Conservation (phyloP, 2,329 filamentous ascomycete species). For the Amylocarpus encephaloides region DNA sequence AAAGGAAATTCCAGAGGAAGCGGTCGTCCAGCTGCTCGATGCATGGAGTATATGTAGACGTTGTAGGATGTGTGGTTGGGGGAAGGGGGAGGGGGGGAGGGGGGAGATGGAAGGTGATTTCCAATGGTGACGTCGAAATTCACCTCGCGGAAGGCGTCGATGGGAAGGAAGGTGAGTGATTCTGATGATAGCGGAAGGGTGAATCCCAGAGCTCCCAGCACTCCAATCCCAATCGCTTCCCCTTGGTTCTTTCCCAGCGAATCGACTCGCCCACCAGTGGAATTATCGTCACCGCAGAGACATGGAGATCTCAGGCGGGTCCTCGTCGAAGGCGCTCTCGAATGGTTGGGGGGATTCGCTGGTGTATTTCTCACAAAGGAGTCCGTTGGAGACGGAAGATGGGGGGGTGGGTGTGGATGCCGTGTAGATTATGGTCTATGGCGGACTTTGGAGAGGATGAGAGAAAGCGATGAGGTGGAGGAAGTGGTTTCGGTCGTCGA, state of each 20-base stretch:
- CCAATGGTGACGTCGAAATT: neutral
- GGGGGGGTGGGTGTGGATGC: neutral
- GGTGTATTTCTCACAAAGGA: neutral
- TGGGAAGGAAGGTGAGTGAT: too few species aligned
- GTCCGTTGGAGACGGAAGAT: neutral
- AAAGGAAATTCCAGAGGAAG: constrained; percentile 28
- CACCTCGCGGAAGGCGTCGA: neutral
- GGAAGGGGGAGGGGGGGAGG: constrained; percentile 1
- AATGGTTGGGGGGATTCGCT: too few species aligned
- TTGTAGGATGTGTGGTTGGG: neutral
- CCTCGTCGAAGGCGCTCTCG: neutral
- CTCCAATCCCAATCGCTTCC: constrained; percentile 7
- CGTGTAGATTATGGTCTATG: neutral
- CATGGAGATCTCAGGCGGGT: constrained; percentile 18
- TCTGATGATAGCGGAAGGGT: too few species aligned
- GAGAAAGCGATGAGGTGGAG: neutral
- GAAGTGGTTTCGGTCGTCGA: neutral
- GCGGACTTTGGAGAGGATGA: neutral
- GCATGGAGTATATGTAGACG: constrained; percentile 23
- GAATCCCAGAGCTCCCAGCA: constrained; percentile 17
- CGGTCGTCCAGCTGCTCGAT: constrained; percentile 29
- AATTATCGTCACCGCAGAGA: constrained; percentile 18
- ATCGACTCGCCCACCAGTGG: constrained; percentile 12
- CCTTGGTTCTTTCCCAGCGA: constrained; percentile 8
- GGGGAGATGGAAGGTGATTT: neutral